Conservation (phyloP, 805 yeast genomes). For the Wickerhamiella alocasiicola region DNA sequence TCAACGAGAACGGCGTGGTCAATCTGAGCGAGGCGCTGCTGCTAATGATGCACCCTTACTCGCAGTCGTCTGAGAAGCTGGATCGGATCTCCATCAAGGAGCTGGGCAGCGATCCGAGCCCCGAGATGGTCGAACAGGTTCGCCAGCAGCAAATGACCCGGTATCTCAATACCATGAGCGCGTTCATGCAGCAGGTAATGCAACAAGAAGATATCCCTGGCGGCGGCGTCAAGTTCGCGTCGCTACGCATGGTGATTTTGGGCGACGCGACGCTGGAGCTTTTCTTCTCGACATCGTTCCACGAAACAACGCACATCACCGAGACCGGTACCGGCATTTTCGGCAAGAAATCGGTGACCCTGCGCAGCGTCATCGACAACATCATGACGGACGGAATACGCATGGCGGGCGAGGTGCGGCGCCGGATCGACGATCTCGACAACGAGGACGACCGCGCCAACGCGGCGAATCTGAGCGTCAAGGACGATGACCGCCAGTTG, state of each 20-base stretch:
- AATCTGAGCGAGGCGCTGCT: constrained; percentile 79
- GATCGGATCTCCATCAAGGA: constrained; percentile 48
- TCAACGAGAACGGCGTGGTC: constrained; percentile 68
- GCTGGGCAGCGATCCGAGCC: constrained; percentile 35
- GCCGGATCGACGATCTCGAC: constrained; percentile 57
- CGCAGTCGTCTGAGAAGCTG: constrained; percentile 47
- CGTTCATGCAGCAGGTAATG: constrained; percentile 74
- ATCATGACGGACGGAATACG: constrained; percentile 84
- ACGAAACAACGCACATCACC: constrained; percentile 51
- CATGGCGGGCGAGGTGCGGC: constrained; percentile 79
- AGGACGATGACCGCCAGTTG: constrained; percentile 26
- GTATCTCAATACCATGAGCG: constrained; percentile 76
- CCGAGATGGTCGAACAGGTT: constrained; percentile 35
- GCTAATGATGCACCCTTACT: constrained; percentile 74
- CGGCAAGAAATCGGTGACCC: constrained; percentile 35
- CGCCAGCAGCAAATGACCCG: constrained; percentile 32
- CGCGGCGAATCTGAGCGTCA: constrained; percentile 21
- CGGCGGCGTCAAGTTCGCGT: constrained; percentile 44
- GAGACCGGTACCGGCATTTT: constrained; percentile 34
- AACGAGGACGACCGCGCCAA: constrained; percentile 22
- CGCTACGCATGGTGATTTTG: constrained; percentile 84
- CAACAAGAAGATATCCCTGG: constrained; percentile 33
- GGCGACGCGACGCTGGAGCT: constrained; percentile 91
- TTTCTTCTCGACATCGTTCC: constrained; percentile 58
- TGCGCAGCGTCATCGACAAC: constrained; percentile 83